Percentiles rank a stretch among this genome's conserved stretches.
Conservation (phyloP, 371 early-diverging fungal species). For the Haplosporangium sp. region DNA sequence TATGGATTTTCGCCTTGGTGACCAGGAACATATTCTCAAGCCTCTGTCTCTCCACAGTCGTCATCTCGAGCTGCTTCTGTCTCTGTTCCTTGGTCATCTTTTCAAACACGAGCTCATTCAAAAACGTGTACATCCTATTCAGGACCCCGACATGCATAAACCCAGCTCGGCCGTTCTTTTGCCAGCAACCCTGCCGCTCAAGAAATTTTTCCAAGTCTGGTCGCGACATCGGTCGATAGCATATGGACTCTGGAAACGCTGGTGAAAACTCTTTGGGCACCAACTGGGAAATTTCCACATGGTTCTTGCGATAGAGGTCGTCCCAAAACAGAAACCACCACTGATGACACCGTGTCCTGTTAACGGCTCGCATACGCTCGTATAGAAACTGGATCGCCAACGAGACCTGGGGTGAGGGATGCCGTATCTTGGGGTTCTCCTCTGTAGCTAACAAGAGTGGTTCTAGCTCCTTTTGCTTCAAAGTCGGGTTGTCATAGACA, state of each 20-base stretch:
- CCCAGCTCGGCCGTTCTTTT: conserved; percentile 49
- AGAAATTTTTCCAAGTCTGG: conserved; percentile 62
- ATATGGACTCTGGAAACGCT: conserved; percentile 64
- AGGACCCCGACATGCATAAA: conserved; percentile 63
- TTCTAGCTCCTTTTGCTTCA: conserved; percentile 57
- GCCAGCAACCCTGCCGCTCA: conserved; percentile 62
- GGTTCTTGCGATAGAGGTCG: conserved; percentile 68
- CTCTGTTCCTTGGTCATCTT: conserved; percentile 48
- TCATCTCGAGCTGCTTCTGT: conserved; percentile 40
- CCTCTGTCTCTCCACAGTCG: conserved; percentile 42
- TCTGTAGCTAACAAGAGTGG: conserved; percentile 60
- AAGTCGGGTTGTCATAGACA: conserved; percentile 59
- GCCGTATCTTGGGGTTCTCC: conserved; percentile 57
- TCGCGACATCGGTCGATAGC: conserved; percentile 67
- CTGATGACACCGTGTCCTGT: conserved; percentile 55
- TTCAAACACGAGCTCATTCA: conserved; percentile 55
- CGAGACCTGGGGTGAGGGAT: conserved; percentile 55
- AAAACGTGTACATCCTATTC: conserved; percentile 62
- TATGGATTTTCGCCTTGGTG: conserved; percentile 40
- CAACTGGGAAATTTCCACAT: conserved; percentile 56
- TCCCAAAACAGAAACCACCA: conserved; percentile 77
- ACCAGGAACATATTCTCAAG: conserved; percentile 43
- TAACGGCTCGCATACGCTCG: conserved; percentile 61
- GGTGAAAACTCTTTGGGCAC: conserved; percentile 64
- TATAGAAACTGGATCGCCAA: conserved; percentile 61